Evolutionary conservation across 805 yeast species (phyloP), one percentile per base, ranked within the genome.

Genomic region (Ogataea paradorogensis): DNA sequence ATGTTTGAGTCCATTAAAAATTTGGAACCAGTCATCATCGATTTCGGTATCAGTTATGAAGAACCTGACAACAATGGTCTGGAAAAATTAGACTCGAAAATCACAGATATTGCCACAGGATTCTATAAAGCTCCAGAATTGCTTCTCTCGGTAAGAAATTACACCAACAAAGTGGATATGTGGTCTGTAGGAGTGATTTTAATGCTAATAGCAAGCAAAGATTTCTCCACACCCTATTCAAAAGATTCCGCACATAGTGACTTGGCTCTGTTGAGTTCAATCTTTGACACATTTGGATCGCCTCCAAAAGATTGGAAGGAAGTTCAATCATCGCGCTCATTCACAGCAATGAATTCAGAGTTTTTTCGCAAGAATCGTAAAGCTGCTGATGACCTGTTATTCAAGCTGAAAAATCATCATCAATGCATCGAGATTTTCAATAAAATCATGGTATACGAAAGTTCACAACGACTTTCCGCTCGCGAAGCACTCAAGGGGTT

Each of bases 111-210:
- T 4, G 71, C 82, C 15, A 81, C 90, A 0, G 80, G 82, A 1
- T 68, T 69, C 24, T 87, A 76, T 61, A 79, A 83, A 44, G 80
- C 93, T 0, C 91, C 95, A 0, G 95, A 86, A 53, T 61, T 83
- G 33, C 64, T 85, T 29, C 71, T 84, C 35, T 84, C 86, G 0
- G 61, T 74, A n/a, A 46, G 65, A 1, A 65, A 69, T 43, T 86
- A 86, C 53, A 62, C 71, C 2, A 57, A 54, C 26, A 76, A 70
- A 27, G 65, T 85, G 7, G 95, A 86, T 51, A 66, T 84, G 11
- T 86, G 95, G 95, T 66, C 84, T 1, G 56, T 76, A 14, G 95
- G 87, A 0, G 72, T 87, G 9, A 52, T 84, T 2, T 50, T 80
- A 34, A 75, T 81, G n/a, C 57, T 73, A 31, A 48, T 87, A 22